Percentiles rank a stretch among this genome's conserved stretches.
phyloP scores from a whole-genome alignment of 331 rosid species.

The Stylosanthes scabra region DNA sequence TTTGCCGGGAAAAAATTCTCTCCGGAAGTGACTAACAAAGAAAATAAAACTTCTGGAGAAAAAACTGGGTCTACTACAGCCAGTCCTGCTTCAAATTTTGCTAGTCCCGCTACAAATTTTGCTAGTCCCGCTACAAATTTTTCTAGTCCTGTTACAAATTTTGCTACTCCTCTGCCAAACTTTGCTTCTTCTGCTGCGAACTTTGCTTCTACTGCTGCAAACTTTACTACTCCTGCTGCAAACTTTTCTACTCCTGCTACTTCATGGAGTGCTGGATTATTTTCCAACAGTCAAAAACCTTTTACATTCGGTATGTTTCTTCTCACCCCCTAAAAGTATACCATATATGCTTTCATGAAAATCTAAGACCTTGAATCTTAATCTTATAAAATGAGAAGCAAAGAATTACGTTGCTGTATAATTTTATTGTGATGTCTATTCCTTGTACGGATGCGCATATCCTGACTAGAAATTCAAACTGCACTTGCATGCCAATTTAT shows the following conservation, averaged over 20 bases:
- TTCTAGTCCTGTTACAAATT: conserved; percentile 41
- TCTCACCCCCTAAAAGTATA: background rate
- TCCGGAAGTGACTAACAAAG: conserved; percentile 52
- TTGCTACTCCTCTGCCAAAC: conserved; percentile 26
- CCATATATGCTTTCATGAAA: conserved; percentile 9
- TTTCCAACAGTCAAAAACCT: conserved; percentile 59
- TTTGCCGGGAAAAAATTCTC: conserved; percentile 54
- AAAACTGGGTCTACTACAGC: conserved; percentile 52
- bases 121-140: background rate
- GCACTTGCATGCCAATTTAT: conserved; percentile 26
- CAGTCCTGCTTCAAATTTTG: conserved; percentile 45
- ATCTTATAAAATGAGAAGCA: background rate
- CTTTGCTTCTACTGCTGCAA: conserved; percentile 26
- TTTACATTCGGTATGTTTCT: conserved; percentile 63
- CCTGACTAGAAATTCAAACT: conserved; percentile 27
- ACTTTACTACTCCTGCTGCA: no score
- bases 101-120: background rate
- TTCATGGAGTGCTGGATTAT: conserved; percentile 51
- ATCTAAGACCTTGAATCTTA: conserved; percentile 10
- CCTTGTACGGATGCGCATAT: conserved; percentile 18
- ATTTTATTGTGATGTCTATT: conserved; percentile 14
- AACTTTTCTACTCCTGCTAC: background rate
- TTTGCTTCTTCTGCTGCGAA: conserved; percentile 37
- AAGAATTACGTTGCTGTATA: background rate
- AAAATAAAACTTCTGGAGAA: conserved; percentile 54